Evolutionary conservation across 2,329 filamentous ascomycete species (phyloP), one percentile per base, ranked within the genome.

Genomic region (Sporothrix sp.): DNA sequence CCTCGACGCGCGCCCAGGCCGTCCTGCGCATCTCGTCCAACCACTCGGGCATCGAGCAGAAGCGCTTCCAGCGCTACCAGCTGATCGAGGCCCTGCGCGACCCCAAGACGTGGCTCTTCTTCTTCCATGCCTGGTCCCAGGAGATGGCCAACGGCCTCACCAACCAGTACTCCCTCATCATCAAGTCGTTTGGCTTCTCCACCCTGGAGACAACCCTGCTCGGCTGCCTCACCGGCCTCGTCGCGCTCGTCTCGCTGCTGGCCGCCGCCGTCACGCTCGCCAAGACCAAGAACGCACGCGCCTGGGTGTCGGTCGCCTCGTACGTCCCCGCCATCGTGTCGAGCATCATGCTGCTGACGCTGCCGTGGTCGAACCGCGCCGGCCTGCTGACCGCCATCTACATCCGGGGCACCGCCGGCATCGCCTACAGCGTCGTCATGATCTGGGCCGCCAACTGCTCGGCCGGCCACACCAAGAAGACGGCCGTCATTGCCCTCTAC

Each of bases 401-500:
- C 21, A 54, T 54, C 13, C 43, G 52, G 3, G 44, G 42, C n/a
- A 51, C 52, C 4, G 38, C 33, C 16, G 48, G 52, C 23, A 43
- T 54, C 16, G 35, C 52, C 23, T 54, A 54, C 39, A 54, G 52
- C 27, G 44, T 54, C 11, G 52, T 54, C 35, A 62, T 75, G 0
- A 69, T 68, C 1, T 66, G 75, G 52, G 70, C 70, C 37, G 73
- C 71, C 1, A 71, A 71, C 33, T 76, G 77, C 56, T 72, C 70
- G 0, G 71, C 68, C 2, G 78, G 78, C 0, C 76, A 81, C 54
- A 79, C 78, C 1, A 82, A 82, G 60, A 81, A 84, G 60, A 78
- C 82, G 44, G 73, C 81, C 25, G 78, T 78, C 14, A 81, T 79
- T 23, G 78, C 75, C 0, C 72, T 79, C 51, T 68, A 81, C 4